A percentile compares a stretch with the other conserved stretches of the same genome.
These are phyloP conservation scores for Phytopythium kandeliae DNA, from an alignment of 352 stramenopile species.

Conservation along the genomic window DNA sequence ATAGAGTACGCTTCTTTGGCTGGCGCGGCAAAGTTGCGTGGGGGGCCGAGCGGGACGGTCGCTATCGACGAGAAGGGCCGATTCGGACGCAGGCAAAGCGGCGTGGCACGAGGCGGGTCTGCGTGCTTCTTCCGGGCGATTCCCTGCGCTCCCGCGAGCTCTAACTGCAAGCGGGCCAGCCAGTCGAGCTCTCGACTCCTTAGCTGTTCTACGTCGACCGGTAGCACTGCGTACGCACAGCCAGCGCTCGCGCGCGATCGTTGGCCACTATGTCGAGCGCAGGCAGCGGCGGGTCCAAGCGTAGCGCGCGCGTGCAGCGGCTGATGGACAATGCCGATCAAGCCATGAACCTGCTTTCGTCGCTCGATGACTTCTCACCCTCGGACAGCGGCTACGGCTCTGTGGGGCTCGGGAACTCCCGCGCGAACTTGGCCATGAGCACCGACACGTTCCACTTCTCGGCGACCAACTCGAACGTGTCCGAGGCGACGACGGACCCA, in stretches of 20 bases:
- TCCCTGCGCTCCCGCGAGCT: neutral
- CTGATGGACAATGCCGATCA: constrained; percentile 74
- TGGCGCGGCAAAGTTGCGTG: constrained; percentile 1
- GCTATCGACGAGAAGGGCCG: constrained; percentile 1
- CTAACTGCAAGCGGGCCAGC: neutral
- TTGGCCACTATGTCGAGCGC: neutral
- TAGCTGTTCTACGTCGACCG: too few species aligned
- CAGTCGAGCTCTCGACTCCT: neutral
- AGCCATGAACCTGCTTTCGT: constrained; percentile 59
- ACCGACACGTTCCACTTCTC: constrained; percentile 36
- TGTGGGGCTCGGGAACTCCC: constrained; percentile 7
- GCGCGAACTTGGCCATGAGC: constrained; percentile 13
- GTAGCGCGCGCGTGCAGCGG: constrained; percentile 59
- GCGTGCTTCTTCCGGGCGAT: neutral
- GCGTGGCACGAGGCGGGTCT: neutral
- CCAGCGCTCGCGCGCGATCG: neutral
- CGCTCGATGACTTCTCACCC: constrained; percentile 30
- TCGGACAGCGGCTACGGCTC: constrained; percentile 6
- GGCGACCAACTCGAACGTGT: constrained; percentile 5
- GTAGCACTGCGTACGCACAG: too few species aligned
- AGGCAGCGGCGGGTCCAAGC: constrained; percentile 4
- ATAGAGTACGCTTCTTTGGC: neutral
- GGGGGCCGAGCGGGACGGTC: neutral
- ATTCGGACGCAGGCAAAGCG: neutral
- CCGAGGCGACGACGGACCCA: constrained; percentile 2